A percentile compares a stretch with the other conserved stretches of the same genome.
Conservation (phyloP, 805 yeast genomes). For the Kuraishia hungarica region DNA sequence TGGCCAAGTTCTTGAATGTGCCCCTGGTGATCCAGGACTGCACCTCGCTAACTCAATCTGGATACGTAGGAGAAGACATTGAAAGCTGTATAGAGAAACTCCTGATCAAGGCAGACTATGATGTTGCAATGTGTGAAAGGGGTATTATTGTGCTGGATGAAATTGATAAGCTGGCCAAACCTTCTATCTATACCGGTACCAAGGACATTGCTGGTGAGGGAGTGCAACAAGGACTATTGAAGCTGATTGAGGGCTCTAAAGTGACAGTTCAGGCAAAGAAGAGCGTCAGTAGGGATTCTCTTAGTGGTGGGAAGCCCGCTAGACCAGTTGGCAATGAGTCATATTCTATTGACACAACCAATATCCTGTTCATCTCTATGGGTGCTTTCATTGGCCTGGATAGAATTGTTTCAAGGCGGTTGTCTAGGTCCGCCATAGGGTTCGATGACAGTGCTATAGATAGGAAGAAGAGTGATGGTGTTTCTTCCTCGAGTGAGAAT, state of each 20-base stretch:
- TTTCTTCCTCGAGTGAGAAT: background rate
- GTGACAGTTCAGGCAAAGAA: conserved; percentile 32
- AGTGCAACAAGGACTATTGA: conserved; percentile 51
- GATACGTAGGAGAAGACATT: conserved; percentile 58
- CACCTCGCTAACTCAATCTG: conserved; percentile 56
- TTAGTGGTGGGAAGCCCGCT: background rate
- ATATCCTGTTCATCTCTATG: conserved; percentile 47
- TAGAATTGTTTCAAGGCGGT: conserved; percentile 32
- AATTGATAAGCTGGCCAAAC: conserved; percentile 47
- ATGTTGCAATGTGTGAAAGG: conserved; percentile 41
- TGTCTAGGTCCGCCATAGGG: conserved; percentile 18
- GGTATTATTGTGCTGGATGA: conserved; percentile 58
- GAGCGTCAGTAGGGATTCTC: conserved; percentile 3
- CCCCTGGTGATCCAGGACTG: conserved; percentile 56
- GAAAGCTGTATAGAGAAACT: conserved; percentile 48
- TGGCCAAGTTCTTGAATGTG: conserved; percentile 42
- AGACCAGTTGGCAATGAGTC: conserved; percentile 22
- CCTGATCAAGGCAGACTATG: conserved; percentile 39
- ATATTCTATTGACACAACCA: conserved; percentile 43
- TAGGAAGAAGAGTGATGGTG: background rate
- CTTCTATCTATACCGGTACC: conserved; percentile 34
- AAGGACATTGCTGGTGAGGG: conserved; percentile 61
- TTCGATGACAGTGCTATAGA: conserved; percentile 12
- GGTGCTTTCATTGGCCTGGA: conserved; percentile 60
- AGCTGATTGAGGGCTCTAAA: conserved; percentile 48